These are phyloP conservation scores for Tylopilus subfusipes DNA, from an alignment of 768 basidiomycete species.

Conservation along the genomic window DNA sequence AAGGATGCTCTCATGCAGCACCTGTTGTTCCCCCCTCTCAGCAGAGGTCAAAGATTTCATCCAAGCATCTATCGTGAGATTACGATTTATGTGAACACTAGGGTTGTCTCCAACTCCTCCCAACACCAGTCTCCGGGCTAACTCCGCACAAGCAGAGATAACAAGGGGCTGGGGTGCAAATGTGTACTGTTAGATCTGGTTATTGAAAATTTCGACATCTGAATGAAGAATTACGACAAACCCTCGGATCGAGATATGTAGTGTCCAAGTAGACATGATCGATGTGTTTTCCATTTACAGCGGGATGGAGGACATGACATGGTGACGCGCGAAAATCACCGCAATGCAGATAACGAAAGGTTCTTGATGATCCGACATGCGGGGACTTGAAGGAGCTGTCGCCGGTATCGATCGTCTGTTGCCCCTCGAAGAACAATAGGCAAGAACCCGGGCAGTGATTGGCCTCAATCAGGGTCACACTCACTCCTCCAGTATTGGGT, in stretches of 20 bases:
- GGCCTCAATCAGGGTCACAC: constrained; percentile 93
- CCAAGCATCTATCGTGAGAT: constrained; percentile 52
- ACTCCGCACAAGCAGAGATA: constrained; percentile 85
- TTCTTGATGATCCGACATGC: constrained; percentile 61
- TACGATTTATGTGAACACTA: constrained; percentile 20
- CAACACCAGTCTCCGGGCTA: constrained; percentile 57
- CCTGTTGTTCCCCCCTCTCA: constrained; percentile 34
- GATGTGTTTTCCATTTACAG: constrained; percentile 73
- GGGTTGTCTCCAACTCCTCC: constrained; percentile 36
- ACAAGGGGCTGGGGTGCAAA: constrained; percentile 96
- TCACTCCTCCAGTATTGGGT: constrained; percentile 80
- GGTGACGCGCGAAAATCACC: constrained; percentile 94
- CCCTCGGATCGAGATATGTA: constrained; percentile 90
- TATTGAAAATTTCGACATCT: neutral
- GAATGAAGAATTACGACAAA: constrained; percentile 16
- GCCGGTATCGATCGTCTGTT: constrained; percentile 84
- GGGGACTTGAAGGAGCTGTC: constrained; percentile 73
- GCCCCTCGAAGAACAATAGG: constrained; percentile 91
- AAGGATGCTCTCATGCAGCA: constrained; percentile 41
- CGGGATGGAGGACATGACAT: constrained; percentile 79
- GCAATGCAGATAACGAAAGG: constrained; percentile 91
- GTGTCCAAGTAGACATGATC: constrained; percentile 94
- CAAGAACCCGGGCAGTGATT: constrained; percentile 98
- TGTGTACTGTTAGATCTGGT: constrained; percentile 56
- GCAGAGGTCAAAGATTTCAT: constrained; percentile 31